Evolutionary conservation across 208 protist genomes (phyloP), one percentile per base, ranked within the genome.

Genomic region (Naegleria gruberi): DNA sequence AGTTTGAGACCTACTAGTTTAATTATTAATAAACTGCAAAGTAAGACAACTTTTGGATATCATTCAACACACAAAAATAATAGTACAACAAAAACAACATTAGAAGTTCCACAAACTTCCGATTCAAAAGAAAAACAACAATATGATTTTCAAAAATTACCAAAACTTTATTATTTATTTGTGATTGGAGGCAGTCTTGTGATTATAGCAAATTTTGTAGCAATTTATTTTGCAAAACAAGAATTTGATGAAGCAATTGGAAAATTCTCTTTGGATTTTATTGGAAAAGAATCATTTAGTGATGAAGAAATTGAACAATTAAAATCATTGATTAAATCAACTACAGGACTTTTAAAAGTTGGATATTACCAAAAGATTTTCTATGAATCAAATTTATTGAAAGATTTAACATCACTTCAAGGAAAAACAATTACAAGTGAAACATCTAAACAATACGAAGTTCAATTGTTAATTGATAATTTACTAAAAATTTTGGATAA

Each of bases 151-250:
- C 17, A 37, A 77, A 30, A 19, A 37, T 8, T 30, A 8, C 30
- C 65, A 77, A 77, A 77, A 77, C 30, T 77, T 37, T 77, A 77
- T 77, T 77, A 77, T 77, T 37, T 77, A n/a, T 77, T 77, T 77
- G 6, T 77, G 10, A 37, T 37, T 37, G 65, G 65, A 37, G 65
- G 65, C 26, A n/a, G 65, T 37, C 7, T 37, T 77, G 17, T 77
- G 1, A 5, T 77, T 37, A n/a, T 77, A 37, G 30, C 30, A 7
- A 77, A 77, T 77, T 77, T 77, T 77, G 34, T 77, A 37, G 65
- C 26, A 77, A 77, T 77, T 37, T 37, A 37, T 37, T 77, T 37
- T 77, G 19, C 26, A 19, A 77, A 77, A n/a, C 10, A 77, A 37
- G 6, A 77, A 37, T 77, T 37, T 77, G 34, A 77, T 77, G 30